These are phyloP conservation scores for Babesia sp. DNA, from an alignment of 169 alveolate genomes.

Conservation along the genomic window DNA sequence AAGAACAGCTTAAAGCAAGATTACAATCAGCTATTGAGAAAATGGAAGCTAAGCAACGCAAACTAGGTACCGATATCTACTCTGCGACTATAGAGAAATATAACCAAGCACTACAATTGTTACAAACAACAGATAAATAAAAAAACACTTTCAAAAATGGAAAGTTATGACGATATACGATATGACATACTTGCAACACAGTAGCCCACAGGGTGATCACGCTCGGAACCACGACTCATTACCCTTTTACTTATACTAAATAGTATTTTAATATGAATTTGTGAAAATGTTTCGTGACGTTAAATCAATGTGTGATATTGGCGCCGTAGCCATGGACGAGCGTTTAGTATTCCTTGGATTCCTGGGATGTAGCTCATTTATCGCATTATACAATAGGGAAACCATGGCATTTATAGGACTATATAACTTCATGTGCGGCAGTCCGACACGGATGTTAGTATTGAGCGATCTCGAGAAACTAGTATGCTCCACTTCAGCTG, in stretches of 20 bases:
- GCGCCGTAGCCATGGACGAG: constrained; percentile 28
- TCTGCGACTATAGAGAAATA: constrained; percentile 28
- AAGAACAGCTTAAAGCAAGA: constrained; percentile 3
- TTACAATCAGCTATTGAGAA: constrained; percentile 2
- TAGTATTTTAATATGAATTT: too few relatives aligned
- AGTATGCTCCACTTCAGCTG: constrained; percentile 47
- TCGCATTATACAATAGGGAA: constrained; percentile 21
- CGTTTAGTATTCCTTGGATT: constrained; percentile 39
- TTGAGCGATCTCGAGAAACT: constrained; percentile 15
- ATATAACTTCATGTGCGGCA: constrained; percentile 36
- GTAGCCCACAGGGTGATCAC: too few relatives aligned
- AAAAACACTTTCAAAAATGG: too few relatives aligned
- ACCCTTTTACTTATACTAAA: too few relatives aligned
- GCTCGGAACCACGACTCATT: too few relatives aligned
- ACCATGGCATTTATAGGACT: constrained; percentile 29
- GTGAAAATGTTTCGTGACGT: constrained; percentile 21
- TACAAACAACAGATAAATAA: background rate
- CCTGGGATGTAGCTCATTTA: constrained; percentile 29
- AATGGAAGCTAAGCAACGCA: constrained; percentile 23
- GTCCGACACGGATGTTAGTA: constrained; percentile 9
- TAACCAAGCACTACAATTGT: constrained; percentile 16
- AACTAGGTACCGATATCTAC: constrained; percentile 39
- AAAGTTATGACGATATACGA: too few relatives aligned
- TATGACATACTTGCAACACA: too few relatives aligned
- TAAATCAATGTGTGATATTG: background rate